Base-by-base conservation (phyloP, 2,329 filamentous ascomycete genomes). In the Falciphora oryzae region DNA sequence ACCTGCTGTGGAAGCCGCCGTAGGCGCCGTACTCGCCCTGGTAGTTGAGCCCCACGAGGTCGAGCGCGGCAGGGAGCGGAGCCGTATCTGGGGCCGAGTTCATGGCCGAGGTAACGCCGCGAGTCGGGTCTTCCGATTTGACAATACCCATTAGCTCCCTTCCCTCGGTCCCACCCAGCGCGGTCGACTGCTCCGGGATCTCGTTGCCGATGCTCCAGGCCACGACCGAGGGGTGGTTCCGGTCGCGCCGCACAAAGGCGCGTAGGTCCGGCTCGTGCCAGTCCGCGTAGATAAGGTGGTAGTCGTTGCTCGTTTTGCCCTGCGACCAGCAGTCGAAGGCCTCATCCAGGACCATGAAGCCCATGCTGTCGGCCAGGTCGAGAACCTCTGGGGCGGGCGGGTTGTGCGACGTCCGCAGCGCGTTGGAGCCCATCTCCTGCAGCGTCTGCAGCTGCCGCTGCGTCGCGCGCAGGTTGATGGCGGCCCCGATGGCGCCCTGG, bases 161-260 rank as follows among this genome's bases (percentile, higher is more conserved):
- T 16, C 74, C 77, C 0, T 75, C 69, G 0, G 70, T 68, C 4
- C 72, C 73, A 8, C 76, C 75, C 1, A 72, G 66, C 59, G 71
- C 65, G 50, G 73, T 44, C 38, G 14, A 71, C 71, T 85, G 82
- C 69, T 85, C 82, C 1, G 74, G 69, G 2, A 85, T 75, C 70
- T 85, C 83, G 69, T 86, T 86, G 3, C 83, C 83, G 62, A 81
- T 76, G 66, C 80, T 82, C 83, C 83, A 85, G 1, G 75, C 74
- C 31, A 82, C 73, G 28, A 85, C 73, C 1, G 82, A 84, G 2
- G 83, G 78, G 69, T 85, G 82, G 68, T 85, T 85, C n/a, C 82
- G 75, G 70, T 85, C 83, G 11, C 83, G 79, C 5, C 81, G 77
- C 22, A 85, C 68, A 65, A 85, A 81, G 1, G 78, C 68, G 0